Conservation (phyloP, 140 eudicot genomes). For the Senecio squalidus region DNA sequence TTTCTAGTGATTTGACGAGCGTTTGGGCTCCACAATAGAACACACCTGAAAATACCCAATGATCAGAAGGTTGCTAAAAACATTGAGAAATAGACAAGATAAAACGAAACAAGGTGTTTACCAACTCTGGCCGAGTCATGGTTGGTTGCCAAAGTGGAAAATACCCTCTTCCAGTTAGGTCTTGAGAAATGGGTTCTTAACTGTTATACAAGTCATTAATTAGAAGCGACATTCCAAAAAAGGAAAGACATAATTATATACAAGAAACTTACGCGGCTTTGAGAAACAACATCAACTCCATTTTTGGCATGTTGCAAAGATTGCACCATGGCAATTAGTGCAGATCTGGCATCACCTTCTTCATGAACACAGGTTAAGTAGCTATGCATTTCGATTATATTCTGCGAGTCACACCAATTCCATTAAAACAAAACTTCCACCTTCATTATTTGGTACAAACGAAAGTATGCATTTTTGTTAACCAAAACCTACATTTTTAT, state of each 20-base stretch:
- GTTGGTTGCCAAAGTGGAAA: constrained; percentile 46
- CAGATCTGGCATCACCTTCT: constrained; percentile 86
- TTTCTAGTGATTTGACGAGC: constrained; percentile 46
- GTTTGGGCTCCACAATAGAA: constrained; percentile 87
- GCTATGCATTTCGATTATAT: constrained; percentile 85
- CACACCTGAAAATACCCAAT: constrained; percentile 50
- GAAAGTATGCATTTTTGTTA: background rate
- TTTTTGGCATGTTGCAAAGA: constrained; percentile 69
- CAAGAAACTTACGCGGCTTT: constrained; percentile 51
- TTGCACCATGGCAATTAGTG: constrained; percentile 80
- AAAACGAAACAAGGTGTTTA: constrained; percentile 23
- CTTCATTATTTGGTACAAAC: background rate
- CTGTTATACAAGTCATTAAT: constrained; percentile 37
- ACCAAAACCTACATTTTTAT: constrained; percentile 44
- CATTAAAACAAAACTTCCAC: background rate
- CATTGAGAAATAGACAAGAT: background rate
- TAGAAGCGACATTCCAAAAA: background rate
- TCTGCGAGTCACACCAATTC: constrained; percentile 37
- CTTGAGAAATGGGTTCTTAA: constrained; percentile 91
- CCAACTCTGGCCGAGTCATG: constrained; percentile 67
- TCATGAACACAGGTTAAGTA: constrained; percentile 81
- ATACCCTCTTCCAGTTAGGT: constrained; percentile 94
- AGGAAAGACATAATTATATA: constrained; percentile 1
- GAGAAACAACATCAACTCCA: constrained; percentile 74
- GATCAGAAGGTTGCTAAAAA: background rate